Evolutionary conservation across 495 filamentous ascomycete species (phyloP).

Genomic region (Monascus purpureus): DNA sequence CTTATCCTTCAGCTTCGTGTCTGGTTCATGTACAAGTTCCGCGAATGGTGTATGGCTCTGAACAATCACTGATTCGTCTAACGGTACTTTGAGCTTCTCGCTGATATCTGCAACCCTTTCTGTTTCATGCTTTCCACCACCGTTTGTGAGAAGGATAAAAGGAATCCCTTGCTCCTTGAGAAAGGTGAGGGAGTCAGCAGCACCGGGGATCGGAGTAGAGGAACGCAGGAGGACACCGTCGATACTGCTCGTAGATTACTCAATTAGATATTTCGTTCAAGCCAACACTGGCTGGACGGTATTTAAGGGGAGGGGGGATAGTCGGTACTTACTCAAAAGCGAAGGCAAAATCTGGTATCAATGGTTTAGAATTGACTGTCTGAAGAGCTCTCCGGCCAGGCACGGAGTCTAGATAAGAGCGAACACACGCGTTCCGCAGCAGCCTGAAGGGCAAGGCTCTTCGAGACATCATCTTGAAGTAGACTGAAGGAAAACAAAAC

Average conservation of each 20-base stretch:
- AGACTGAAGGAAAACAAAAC: not conserved
- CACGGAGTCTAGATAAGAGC: conserved; percentile 8
- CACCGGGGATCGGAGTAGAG: conserved; percentile 65
- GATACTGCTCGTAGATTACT: conserved; percentile 42
- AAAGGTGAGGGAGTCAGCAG: conserved; percentile 54
- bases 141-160: conserved; percentile 81
- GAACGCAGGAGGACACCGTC: conserved; percentile 92
- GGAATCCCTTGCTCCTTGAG: conserved; percentile 60
- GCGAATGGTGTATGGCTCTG: conserved; percentile 79
- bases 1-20: conserved; percentile 44
- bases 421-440: conserved; percentile 11
- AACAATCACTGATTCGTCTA: conserved; percentile 54
- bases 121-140: conserved; percentile 65
- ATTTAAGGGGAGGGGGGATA: no score
- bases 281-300: no score
- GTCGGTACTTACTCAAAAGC: conserved; percentile 74
- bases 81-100: conserved; percentile 40
- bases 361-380: conserved; percentile 15
- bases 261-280: not conserved
- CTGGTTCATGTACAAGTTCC: conserved; percentile 29
- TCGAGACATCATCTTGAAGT: conserved; percentile 13
- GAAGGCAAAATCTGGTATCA: conserved; percentile 56
- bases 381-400: conserved; percentile 14
- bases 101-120: conserved; percentile 59
- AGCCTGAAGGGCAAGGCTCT: conserved; percentile 16